Base-by-base conservation (phyloP, 2,329 filamentous ascomycete genomes). In the Rhytidhysteron rufulum region DNA sequence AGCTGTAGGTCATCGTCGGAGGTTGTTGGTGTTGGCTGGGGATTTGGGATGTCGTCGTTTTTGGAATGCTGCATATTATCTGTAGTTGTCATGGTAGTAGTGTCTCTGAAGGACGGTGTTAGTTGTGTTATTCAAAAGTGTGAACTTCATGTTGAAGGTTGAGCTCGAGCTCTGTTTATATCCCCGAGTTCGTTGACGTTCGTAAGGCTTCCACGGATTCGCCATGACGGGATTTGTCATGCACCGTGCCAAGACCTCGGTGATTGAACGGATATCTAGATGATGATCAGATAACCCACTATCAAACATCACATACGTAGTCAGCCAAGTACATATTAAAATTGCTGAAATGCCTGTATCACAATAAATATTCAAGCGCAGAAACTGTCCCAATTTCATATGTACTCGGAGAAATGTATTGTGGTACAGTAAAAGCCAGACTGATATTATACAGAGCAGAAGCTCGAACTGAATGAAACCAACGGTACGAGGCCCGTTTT, bases 211-310 rank as follows among this genome's bases (percentile, higher is more conserved):
- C 60, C 53, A 65, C 50, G 30, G 47, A 49, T 37, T 52, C 51
- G 48, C 49, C 56, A 50, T 55, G 50, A 45, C 31, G 29, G 38
- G 31, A 62, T 65, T 65, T 62, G 61, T 65, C 50, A 63, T 58
- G 56, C 19, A 8, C 8, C 21, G 7, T 32, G 27, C 37, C 27
- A 32, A 32, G 27, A 24, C 37, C 19, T 4, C 21, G 11, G 16
- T 5, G 13, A 7, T 33, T n/a, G 11, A 18, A 9, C 29, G 5
- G n/a, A 31, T 31, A 13, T 31, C n/a, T 9, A 31, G 17, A 31
- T 9, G 17, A n/a, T n/a, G n/a, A n/a, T n/a, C n/a, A n/a, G n/a
- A n/a, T n/a, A n/a, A n/a, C n/a, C n/a, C n/a, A n/a, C n/a, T n/a
- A n/a, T n/a, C n/a, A n/a, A n/a, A n/a, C n/a, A n/a, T n/a, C n/a